Evolutionary conservation across 106 monocot genomes (phyloP), one percentile per base, ranked within the genome.

Genomic region (Dioscorea dumetorum): DNA sequence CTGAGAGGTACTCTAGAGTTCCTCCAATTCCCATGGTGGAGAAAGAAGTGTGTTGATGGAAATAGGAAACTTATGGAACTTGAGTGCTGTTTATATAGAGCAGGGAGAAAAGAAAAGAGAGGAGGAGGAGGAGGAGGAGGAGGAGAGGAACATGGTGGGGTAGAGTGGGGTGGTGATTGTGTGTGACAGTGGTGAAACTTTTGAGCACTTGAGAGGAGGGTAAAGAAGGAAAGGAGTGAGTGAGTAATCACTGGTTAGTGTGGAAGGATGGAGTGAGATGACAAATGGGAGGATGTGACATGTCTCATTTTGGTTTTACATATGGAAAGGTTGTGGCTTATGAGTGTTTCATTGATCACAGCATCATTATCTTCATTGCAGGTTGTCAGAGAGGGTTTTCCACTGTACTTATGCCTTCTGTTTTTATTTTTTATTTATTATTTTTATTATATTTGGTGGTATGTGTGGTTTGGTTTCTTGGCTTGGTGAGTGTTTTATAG

Each of bases 1-100:
- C 62, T 31, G 72, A 72, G 18, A 72, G 32, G 72, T 62, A 62
- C 5, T 72, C 72, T 12, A 72, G 4, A 19, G 72, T 72, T 24
- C 48, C 60, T 12, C 72, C 61, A 24, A 72, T 61, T 2, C 59
- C 59, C 59, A 60, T 70, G 21, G 8, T 48, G 16, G 6, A 8
- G 54, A 19, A 54, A 19, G 54, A 54, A 18, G 54, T 2, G 4
- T 53, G 12, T 54, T 41, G 10, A 54, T 54, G 54, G 19, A 5
- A 12, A 12, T 54, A 14, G 54, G 54, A 54, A 16, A 54, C 54
- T 54, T 15, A 19, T 4, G 54, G 54, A 54, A 15, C 13, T 15
- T 54, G 54, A 14, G 5, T 8, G 41, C 6, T 41, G 41, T 54
- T 54, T 16, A 54, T 54, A 54, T 54, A 19, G 54, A 18, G 15